phyloP scores from a whole-genome alignment of 805 yeast species.

The Kodamaea kaohsiungensis region DNA sequence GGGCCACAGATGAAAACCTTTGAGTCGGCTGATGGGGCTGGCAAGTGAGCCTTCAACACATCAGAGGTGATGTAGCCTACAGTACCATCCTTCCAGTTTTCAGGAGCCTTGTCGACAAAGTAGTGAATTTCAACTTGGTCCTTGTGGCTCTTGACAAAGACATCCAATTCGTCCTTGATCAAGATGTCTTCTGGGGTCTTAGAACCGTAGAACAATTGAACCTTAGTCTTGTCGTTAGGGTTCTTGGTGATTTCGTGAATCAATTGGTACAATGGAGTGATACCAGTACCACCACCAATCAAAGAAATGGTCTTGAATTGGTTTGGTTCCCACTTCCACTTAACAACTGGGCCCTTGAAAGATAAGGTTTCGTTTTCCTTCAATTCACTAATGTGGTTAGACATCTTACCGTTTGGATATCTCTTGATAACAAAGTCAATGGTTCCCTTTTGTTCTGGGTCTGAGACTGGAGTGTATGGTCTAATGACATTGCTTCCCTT shows the following conservation, averaged over 20 bases:
- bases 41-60: constrained; percentile 58
- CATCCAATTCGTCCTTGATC: constrained; percentile 76
- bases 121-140: constrained; percentile 77
- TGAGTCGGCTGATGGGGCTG: constrained; percentile 59
- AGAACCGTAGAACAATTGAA: constrained; percentile 79
- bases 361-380: constrained; percentile 79
- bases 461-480: constrained; percentile 86
- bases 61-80: constrained; percentile 81
- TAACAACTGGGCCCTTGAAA: constrained; percentile 91
- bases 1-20: constrained; percentile 95
- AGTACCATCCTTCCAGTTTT: constrained; percentile 52
- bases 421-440: constrained; percentile 81
- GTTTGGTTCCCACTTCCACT: constrained; percentile 91
- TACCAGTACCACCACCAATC: constrained; percentile 96
- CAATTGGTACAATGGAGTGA: constrained; percentile 92
- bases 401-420: constrained; percentile 84
- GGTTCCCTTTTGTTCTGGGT: constrained; percentile 65
- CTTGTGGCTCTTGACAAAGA: constrained; percentile 61
- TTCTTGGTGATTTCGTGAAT: constrained; percentile 72
- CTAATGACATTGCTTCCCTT: constrained; percentile 87
- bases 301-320: constrained; percentile 75
- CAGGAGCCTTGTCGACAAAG: constrained; percentile 71
- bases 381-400: constrained; percentile 67
- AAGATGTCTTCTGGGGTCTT: constrained; percentile 77
- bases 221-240: constrained; percentile 87